phyloP scores from a whole-genome alignment of 2,329 filamentous ascomycete species.

The Fusarium coicis region DNA sequence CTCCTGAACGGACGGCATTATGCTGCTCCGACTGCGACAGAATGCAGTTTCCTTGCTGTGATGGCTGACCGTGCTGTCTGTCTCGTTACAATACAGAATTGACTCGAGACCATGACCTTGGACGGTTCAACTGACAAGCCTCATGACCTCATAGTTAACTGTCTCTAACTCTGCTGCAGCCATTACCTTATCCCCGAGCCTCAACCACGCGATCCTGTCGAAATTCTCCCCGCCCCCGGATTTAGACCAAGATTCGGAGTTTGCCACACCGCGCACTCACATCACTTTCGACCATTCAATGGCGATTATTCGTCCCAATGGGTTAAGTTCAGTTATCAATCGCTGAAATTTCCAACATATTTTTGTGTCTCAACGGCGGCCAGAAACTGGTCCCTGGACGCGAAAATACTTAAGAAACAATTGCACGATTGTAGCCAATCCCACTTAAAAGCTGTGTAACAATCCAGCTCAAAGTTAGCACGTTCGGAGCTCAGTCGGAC shows the following conservation, averaged over 20 bases:
- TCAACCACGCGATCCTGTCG: background rate
- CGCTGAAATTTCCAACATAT: background rate
- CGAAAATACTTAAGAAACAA: background rate
- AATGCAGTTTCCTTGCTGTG: background rate
- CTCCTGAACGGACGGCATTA: background rate
- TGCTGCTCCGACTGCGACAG: background rate
- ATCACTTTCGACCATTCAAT: slow-evolving; percentile 28
- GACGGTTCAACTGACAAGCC: background rate
- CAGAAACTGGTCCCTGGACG: background rate
- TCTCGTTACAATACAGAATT: background rate
- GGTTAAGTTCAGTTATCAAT: slow-evolving; percentile 4
- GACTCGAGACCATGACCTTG: background rate
- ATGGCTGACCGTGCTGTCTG: background rate
- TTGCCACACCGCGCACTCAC: slow-evolving; percentile 24
- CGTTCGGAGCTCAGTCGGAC: background rate
- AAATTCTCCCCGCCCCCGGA: slow-evolving; percentile 35
- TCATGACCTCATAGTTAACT: slow-evolving; percentile 5
- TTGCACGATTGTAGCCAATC: background rate
- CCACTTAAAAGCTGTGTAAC: background rate
- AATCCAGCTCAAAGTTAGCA: background rate
- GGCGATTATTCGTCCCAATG: background rate
- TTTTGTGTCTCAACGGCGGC: background rate
- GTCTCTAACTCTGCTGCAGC: background rate
- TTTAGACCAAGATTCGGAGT: slow-evolving; percentile 40
- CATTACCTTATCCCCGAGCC: slow-evolving; percentile 33